Percentiles rank a stretch among this genome's conserved stretches.
Evolutionary conservation across 768 basidiomycete genomes (phyloP).

Genomic region (Pulveroboletus frians): DNA sequence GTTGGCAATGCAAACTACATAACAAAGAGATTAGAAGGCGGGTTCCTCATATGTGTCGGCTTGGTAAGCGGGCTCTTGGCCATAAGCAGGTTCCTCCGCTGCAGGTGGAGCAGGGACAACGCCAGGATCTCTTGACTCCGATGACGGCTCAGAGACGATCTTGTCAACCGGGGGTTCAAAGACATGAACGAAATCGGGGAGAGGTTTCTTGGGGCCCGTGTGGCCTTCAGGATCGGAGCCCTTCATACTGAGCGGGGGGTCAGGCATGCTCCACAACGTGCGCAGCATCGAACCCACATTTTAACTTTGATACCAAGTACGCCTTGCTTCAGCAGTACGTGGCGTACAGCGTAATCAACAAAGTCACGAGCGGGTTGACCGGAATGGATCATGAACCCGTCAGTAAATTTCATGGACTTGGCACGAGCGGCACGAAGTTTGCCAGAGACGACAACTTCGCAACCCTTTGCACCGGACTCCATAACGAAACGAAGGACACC

Average conservation of each 20-base stretch:
- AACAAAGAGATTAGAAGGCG: constrained; percentile 47
- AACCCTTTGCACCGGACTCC: constrained; percentile 99
- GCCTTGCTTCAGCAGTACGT: constrained; percentile 97
- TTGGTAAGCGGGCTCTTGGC: constrained; percentile 33
- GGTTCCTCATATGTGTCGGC: constrained; percentile 47
- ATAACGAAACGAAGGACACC: constrained; percentile 99
- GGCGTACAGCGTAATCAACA: constrained; percentile 95
- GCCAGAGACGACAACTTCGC: constrained; percentile 98
- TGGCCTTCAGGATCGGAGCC: constrained; percentile 90
- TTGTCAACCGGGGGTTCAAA: constrained; percentile 89
- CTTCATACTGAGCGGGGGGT: constrained; percentile 72
- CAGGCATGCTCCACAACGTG: constrained; percentile 5
- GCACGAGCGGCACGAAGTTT: constrained; percentile 99
- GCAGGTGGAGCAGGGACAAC: constrained; percentile 45
- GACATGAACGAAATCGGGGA: constrained; percentile 92
- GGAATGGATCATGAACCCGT: constrained; percentile 99
- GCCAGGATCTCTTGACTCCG: constrained; percentile 77
- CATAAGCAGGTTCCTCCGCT: constrained; percentile 45
- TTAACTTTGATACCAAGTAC: constrained; percentile 99
- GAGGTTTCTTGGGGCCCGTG: constrained; percentile 83
- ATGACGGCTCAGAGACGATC: constrained; percentile 80
- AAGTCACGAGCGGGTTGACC: constrained; percentile 97
- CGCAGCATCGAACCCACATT: constrained; percentile 55
- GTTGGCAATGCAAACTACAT: constrained; percentile 15
- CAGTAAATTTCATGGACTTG: constrained; percentile 99